Evolutionary conservation across 2,329 filamentous ascomycete species (phyloP), one percentile per base, ranked within the genome.

Genomic region (Neofusicoccum laricinum): DNA sequence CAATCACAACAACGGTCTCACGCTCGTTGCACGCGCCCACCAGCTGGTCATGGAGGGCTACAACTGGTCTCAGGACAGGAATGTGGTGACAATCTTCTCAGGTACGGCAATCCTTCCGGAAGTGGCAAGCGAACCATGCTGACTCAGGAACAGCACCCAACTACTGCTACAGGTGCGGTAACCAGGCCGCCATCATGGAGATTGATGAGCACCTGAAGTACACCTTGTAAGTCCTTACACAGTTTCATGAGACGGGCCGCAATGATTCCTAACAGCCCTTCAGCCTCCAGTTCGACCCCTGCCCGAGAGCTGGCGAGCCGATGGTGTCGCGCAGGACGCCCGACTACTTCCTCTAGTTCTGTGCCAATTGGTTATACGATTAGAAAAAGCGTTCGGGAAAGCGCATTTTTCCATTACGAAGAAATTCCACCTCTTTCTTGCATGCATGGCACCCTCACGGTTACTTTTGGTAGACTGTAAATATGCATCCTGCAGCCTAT

Each of bases 171-270:
- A 88, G 95, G 78, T 99, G 95, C 76, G 95, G 95, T 76, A 99
- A 99, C 81, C 95, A 98, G 81, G 95, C 95, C 64, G 95, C 95
- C n/a, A 98, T 99, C 78, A 99, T 99, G 95, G 95, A 98, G 81
- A 99, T 99, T 79, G 95, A 98, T 70, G 95, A 99, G 82, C 93
- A 98, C 79, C 83, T 99, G 76, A 98, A 99, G 84, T 99, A 98
- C 81, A 98, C 95, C 75, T 98, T 99, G 94, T 97, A 86, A 80
- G 93, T 88, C 36, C 36, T 50, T n/a, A 36, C 41, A 3, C 4
- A 6, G 15, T 40, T 1, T 5, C 3, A n/a, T 3, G 6, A 40
- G 11, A 15, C 14, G 10, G 21, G 34, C n/a, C 32, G 19, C 17
- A 48, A 11, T 38, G 34, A 50, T 19, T 30, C 34, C 25, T 57